Evolutionary conservation across 164 flowering plant species (phyloP), one percentile per base, ranked within the genome.

Genomic region (Tetracentron sinense): DNA sequence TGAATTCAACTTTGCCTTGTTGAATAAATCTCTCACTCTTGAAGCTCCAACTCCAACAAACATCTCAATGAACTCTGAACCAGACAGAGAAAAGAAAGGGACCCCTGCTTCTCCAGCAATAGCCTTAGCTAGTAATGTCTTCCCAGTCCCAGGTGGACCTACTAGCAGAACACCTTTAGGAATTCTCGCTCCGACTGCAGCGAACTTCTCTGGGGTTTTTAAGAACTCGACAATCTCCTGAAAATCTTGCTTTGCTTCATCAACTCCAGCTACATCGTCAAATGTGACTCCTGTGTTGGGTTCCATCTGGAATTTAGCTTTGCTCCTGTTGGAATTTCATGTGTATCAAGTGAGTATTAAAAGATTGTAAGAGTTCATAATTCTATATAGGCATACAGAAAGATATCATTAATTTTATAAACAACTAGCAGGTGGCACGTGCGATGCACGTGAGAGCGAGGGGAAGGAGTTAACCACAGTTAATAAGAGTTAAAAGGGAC

Each of bases 21-120:
- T 79, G 79, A 88, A 88, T 17, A 88, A 59, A 47, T 84, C 89
- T 61, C 88, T 73, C n/a, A 85, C 91, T 71, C 91, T 81, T 11
- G 86, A 81, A 53, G 95, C 85, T 6, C 91, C 91, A 2, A 88
- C 85, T 0, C 95, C 95, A 0, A 88, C 91, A 69, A 88, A 84
- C 85, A 86, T 82, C 76, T 86, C 95, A 28, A 82, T 75, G 64
- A 85, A 88, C 73, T 84, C 95, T 8, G 89, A 80, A 3, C 89
- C 95, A 11, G 89, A 81, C 0, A 80, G 74, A 1, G 88, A 84
- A 47, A 88, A 80, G 77, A 88, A 86, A 20, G 91, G 95, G 3
- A 86, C 91, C 16, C 85, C 88, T 8, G 91, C 91, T 72, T 86
- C 95, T 47, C 95, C 95, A 21, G 95, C 89, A 23, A 84, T 84